Evolutionary conservation across 768 basidiomycete species (phyloP).

Genomic region (Mycena vulgaris): DNA sequence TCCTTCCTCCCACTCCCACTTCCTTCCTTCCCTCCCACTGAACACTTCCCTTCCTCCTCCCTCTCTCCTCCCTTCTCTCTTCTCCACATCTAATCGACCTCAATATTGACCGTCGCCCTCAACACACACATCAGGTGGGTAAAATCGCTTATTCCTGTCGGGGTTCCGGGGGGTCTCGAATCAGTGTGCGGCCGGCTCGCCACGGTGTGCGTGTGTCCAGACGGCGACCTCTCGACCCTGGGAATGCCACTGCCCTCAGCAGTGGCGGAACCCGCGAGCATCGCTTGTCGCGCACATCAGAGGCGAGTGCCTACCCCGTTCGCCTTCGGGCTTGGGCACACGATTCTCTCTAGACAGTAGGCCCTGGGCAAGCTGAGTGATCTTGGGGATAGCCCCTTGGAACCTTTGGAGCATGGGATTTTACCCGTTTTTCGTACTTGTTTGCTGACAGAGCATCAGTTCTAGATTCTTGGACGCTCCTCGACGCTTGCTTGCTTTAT

Average conservation of each 20-base stretch:
- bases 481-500: too few species aligned
- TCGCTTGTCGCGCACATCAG: too few species aligned
- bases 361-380: too few species aligned
- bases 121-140: not conserved
- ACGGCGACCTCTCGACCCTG: too few species aligned
- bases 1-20: not conserved
- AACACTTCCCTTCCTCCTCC: not conserved
- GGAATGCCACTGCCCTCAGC: not conserved
- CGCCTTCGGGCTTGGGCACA: conserved; percentile 20
- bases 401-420: too few species aligned
- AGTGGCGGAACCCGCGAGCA: not conserved
- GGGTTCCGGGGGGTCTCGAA: not conserved
- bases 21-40: not conserved
- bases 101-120: not conserved
- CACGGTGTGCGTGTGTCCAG: not conserved
- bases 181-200: not conserved
- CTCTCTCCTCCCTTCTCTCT: not conserved
- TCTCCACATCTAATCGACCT: not conserved
- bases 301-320: conserved; percentile 7
- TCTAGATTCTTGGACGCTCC: too few species aligned
- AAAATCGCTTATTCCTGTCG: not conserved
- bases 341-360: too few species aligned
- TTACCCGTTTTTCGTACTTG: too few species aligned
- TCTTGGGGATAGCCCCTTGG: too few species aligned
- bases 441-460: too few species aligned